Base-by-base conservation (phyloP, 2,329 filamentous ascomycete genomes). In the Dactylellina drechsleri region DNA sequence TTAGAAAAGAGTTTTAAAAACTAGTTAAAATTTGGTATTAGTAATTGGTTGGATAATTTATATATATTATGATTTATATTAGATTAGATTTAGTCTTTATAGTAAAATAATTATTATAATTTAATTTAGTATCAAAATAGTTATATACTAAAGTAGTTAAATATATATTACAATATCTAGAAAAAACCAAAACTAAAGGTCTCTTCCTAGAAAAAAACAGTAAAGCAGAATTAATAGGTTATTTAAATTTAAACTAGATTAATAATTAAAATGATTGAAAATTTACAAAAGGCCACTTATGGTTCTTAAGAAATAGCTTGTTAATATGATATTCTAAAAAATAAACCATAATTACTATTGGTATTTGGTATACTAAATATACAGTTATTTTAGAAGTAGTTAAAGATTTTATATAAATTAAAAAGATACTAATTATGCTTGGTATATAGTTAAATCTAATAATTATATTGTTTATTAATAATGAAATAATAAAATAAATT, bases 351-450 rank as follows among this genome's bases (percentile, higher is more conserved):
- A 53, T 53, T 20, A 53, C 23, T 20, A 53, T 20, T 20, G 26
- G 26, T 12, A 53, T 20, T 20, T 53, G 26, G 26, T 53, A 53
- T 53, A 53, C 26, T 53, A 53, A 53, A 53, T 53, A 53, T 53
- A 53, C 26, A 53, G 26, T 53, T 12, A 53, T 53, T 20, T 23
- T 20, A 12, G 26, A 53, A 53, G 26, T 26, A 53, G 26, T 26
- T 53, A 53, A 53, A 53, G 26, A 53, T 26, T 20, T 53, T 4
- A 53, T 53, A 20, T 53, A 53, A 53, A 16, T 50, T 82, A 83
- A 5, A 83, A 81, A 0, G 84, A 83, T 45, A 86, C 13, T 41
- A 7, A 41, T 41, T 41, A 41, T 41, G 13, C 6, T 41, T 7
- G 13, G 13, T 41, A 41, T 41, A 7, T 41, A 41, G 13, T 41